Evolutionary conservation across 1,284 basidiomycete species (phyloP).

Genomic region (Singerocomus rubriflavus): DNA sequence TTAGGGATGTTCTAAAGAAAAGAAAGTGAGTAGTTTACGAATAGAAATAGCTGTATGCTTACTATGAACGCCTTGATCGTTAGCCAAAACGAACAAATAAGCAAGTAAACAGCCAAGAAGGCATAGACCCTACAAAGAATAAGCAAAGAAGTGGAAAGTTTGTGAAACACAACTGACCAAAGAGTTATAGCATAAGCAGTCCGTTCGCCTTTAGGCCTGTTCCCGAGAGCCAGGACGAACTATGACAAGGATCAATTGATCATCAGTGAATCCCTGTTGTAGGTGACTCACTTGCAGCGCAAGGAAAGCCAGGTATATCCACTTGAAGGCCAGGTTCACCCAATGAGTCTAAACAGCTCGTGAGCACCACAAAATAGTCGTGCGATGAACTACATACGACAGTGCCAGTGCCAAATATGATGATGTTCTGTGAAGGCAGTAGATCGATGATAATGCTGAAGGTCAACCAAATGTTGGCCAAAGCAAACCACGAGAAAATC

Average conservation of each 20-base stretch:
- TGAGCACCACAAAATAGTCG: slow-evolving; percentile 11
- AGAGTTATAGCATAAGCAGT: slow-evolving; percentile 80
- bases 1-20: slow-evolving; percentile 52
- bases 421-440: slow-evolving; percentile 61
- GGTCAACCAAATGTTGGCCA: slow-evolving; percentile 94
- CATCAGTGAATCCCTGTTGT: not conserved
- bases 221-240: slow-evolving; percentile 94
- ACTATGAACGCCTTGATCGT: slow-evolving; percentile 78
- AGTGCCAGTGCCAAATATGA: slow-evolving; percentile 65
- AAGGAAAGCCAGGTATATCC: slow-evolving; percentile 86
- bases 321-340: slow-evolving; percentile 82
- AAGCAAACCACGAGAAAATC: slow-evolving; percentile 87
- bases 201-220: slow-evolving; percentile 93
- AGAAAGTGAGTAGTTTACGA: not conserved
- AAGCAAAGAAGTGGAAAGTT: slow-evolving; percentile 7
- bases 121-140: slow-evolving; percentile 66
- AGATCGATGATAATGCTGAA: slow-evolving; percentile 96
- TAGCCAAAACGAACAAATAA: slow-evolving; percentile 83
- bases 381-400: slow-evolving; percentile 48
- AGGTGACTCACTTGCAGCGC: slow-evolving; percentile 50
- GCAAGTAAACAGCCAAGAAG: slow-evolving; percentile 73
- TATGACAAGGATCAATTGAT: slow-evolving; percentile 33
- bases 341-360: slow-evolving; percentile 70
- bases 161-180: slow-evolving; percentile 44
- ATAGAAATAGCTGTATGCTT: slow-evolving; percentile 18